phyloP scores from a whole-genome alignment of 1,284 basidiomycete genomes.

The Boletus sp. region DNA sequence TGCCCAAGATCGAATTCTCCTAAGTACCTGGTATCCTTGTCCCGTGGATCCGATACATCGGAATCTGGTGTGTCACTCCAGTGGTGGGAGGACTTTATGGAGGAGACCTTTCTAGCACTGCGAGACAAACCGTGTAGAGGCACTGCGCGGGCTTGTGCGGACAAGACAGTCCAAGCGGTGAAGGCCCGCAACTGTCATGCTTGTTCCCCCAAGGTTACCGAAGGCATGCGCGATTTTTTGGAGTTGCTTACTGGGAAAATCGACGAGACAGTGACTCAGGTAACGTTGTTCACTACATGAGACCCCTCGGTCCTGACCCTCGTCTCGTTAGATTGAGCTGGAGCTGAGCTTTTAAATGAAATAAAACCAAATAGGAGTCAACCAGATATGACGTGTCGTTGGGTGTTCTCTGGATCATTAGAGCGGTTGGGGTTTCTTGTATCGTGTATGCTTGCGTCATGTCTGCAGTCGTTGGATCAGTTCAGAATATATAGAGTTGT shows the following conservation, averaged over 20 bases:
- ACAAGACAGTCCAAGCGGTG: background rate
- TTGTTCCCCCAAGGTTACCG: constrained; percentile 1
- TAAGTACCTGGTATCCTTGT: background rate
- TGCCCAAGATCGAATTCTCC: background rate
- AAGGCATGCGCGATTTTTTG: constrained; percentile 11
- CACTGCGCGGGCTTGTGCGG: background rate
- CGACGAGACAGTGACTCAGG: background rate
- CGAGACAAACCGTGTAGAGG: constrained; percentile 17
- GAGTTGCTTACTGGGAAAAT: background rate
- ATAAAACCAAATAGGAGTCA: too few species aligned
- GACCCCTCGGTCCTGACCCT: too few species aligned
- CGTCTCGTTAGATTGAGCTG: background rate
- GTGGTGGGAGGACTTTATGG: constrained; percentile 21
- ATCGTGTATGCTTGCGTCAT: too few species aligned
- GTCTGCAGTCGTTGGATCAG: too few species aligned
- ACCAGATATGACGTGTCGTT: too few species aligned
- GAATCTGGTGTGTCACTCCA: background rate
- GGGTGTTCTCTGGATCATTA: too few species aligned
- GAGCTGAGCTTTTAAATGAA: background rate
- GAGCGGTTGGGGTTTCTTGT: too few species aligned
- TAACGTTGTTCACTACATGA: too few species aligned
- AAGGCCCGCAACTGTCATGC: background rate
- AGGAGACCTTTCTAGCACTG: background rate
- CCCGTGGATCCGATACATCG: too few species aligned
- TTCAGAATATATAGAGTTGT: too few species aligned